Base-by-base conservation (phyloP, 805 yeast species). In the Ogataea ganodermae region DNA sequence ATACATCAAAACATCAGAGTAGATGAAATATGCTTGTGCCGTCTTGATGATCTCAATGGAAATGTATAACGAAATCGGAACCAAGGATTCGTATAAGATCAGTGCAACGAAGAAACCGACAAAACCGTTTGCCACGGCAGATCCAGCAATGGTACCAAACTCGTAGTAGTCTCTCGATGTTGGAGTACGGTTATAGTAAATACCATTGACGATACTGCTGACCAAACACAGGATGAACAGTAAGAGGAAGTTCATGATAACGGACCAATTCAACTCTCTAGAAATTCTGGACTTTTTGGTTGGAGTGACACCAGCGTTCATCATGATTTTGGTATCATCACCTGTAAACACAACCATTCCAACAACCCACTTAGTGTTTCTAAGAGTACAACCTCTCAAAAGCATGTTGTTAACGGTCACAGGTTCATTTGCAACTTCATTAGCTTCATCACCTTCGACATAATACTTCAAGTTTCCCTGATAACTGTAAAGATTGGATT, bases 351-450 rank as follows among this genome's bases (percentile, higher is more conserved):
- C 71, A 14, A 86, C 94, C 22, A 86, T 59, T 47, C 94, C 94
- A 62, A 86, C 75, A 20, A 79, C 89, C 94, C 94, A 87, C 65
- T 83, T 84, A 1, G 94, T 86, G 60, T 87, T 87, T 68, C 94
- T 76, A 46, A 87, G 69, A n/a, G 79, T 73, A 58, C 89, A 85
- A 21, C 95, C 95, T 69, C 95, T 78, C 33, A 87, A 66, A 35
- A 87, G 66, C 62, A 86, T 59, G 60, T 86, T 86, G 62, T 84
- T 83, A 58, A 84, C 81, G 2, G 82, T 81, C 13, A 84, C 76
- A 4, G 91, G 78, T 63, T 86, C 94, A 63, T 81, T 76, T 31
- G 65, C 56, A 13, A 65, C 52, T 43, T 70, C 71, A 24, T 63
- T 64, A 3, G 61, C 61, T 26, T 66, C 65, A 42, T 76, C 78